A percentile compares a stretch with the other conserved stretches of the same genome.
phyloP scores from a whole-genome alignment of 208 protist genomes.

The Herpetomonas muscarum region DNA sequence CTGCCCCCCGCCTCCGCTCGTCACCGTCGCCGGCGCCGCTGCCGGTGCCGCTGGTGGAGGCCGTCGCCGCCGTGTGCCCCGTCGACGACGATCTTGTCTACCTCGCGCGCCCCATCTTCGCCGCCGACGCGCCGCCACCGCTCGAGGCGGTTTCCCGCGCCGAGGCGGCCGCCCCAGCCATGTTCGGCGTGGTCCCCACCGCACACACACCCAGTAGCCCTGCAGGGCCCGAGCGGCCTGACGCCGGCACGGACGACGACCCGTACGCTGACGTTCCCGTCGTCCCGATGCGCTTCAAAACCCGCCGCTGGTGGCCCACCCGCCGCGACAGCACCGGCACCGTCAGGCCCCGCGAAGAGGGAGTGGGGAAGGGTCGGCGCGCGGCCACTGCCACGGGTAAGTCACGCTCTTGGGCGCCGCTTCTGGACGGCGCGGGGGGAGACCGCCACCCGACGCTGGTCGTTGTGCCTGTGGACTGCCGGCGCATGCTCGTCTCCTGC shows the following conservation, averaged over 20 bases:
- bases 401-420: too few species aligned
- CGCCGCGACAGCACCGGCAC: background rate
- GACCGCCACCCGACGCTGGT: too few species aligned
- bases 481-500: too few species aligned
- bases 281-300: background rate
- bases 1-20: background rate
- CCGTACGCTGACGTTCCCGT: background rate
- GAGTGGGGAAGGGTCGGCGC: background rate
- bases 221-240: too few species aligned
- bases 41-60: background rate
- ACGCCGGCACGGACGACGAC: background rate
- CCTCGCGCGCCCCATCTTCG: constrained; percentile 33
- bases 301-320: background rate
- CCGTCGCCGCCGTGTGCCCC: constrained; percentile 14
- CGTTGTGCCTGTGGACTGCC: background rate
- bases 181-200: too few species aligned
- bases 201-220: background rate
- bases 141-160: background rate
- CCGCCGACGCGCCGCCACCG: constrained; percentile 5
- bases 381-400: background rate
- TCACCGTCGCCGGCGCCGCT: background rate
- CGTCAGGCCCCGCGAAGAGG: background rate
- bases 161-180: too few species aligned
- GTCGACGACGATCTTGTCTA: constrained; percentile 29
- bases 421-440: too few species aligned